These are phyloP conservation scores for Cudoniella acicularis DNA, from an alignment of 495 filamentous ascomycete genomes.

Conservation along the genomic window DNA sequence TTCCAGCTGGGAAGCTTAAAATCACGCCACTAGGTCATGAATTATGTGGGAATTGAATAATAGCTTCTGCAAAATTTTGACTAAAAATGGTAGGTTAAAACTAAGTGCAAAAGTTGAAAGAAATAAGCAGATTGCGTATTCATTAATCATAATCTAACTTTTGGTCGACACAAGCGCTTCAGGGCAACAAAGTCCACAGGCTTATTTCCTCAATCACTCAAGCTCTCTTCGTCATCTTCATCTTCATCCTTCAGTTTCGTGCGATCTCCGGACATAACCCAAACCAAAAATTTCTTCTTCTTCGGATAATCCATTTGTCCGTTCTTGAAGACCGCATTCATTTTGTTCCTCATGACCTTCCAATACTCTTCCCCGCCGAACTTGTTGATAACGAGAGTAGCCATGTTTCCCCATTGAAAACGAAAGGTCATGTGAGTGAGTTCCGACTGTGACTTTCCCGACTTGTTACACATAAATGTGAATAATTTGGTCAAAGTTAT, in stretches of 20 bases:
- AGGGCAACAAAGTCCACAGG: too few species aligned
- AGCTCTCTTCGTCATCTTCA: neutral
- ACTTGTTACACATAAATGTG: neutral
- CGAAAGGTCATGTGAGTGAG: neutral
- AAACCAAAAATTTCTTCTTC: neutral
- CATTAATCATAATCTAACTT: too few species aligned
- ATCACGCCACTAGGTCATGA: too few species aligned
- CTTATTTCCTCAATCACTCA: too few species aligned
- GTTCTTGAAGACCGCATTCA: neutral
- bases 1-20: too few species aligned
- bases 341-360: neutral
- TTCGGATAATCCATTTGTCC: neutral
- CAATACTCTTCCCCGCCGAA: neutral
- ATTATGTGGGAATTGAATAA: too few species aligned
- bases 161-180: too few species aligned
- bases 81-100: too few species aligned
- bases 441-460: neutral
- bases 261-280: neutral
- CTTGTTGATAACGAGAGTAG: neutral
- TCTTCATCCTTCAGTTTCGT: neutral
- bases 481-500: neutral
- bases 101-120: too few species aligned
- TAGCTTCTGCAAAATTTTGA: too few species aligned
- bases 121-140: too few species aligned
- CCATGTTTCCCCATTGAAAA: neutral